phyloP scores from a whole-genome alignment of 2,329 filamentous ascomycete genomes.

The Exophiala viscosa region DNA sequence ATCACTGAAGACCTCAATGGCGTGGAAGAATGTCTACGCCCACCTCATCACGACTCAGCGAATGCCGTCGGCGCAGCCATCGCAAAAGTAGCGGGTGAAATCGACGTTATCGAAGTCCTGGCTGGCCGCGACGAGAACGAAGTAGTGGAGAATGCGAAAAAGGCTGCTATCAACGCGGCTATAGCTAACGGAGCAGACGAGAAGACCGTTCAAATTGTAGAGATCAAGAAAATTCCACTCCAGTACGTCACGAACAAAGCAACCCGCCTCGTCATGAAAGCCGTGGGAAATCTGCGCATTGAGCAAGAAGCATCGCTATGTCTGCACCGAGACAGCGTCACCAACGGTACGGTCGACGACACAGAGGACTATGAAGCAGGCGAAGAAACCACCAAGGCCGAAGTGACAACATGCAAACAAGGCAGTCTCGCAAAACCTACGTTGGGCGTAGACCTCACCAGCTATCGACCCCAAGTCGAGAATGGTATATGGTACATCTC shows the following conservation, averaged over 20 bases:
- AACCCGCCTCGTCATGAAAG: conserved; percentile 37
- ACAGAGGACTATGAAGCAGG: conserved; percentile 27
- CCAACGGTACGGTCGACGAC: conserved; percentile 22
- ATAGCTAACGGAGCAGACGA: conserved; percentile 18
- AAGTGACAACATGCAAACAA: conserved; percentile 11
- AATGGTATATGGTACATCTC: conserved; percentile 38
- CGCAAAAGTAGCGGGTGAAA: conserved; percentile 52
- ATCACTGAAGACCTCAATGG: conserved; percentile 47
- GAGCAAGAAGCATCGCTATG: conserved; percentile 1
- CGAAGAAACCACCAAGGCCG: conserved; percentile 23
- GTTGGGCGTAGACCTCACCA: conserved; percentile 29
- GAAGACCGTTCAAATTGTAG: conserved; percentile 30
- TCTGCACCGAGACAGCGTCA: conserved; percentile 27
- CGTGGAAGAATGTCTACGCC: conserved; percentile 49
- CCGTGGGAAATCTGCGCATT: conserved; percentile 38
- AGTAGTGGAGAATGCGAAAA: conserved; percentile 25
- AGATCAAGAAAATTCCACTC: conserved; percentile 33
- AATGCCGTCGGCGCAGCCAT: conserved; percentile 61
- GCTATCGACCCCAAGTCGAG: conserved; percentile 34
- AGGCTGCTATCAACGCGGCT: conserved; percentile 25
- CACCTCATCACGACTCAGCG: conserved; percentile 52
- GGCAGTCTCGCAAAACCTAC: conserved; percentile 11
- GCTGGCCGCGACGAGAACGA: conserved; percentile 24
- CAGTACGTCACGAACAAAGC: conserved; percentile 33
- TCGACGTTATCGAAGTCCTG: conserved; percentile 50